Evolutionary conservation across 495 filamentous ascomycete genomes (phyloP), one percentile per base, ranked within the genome.

Genomic region (Haplographium delicatum): DNA sequence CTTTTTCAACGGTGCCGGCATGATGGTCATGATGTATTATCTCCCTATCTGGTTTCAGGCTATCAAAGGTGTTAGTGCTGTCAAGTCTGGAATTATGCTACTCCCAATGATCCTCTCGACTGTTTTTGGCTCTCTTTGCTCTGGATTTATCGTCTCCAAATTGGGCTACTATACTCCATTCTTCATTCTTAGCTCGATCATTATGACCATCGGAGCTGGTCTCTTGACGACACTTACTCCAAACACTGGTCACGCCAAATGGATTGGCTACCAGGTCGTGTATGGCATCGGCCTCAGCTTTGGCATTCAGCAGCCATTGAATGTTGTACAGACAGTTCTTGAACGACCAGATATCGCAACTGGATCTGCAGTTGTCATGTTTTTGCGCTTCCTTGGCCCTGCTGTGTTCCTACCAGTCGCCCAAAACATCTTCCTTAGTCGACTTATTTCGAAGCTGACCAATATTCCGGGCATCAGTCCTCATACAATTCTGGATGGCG

Each of bases 41-140:
- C 66, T 95, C 16, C 89, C 90, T 0, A 84, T 91, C 56, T 96
- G 85, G 84, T 94, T 96, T 73, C 90, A 96, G 60, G 80, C 87
- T 5, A 81, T 95, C 63, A 84, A 90, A 62, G 78, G 74, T 41
- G 79, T 77, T 0, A 70, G 71, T 0, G 84, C 89, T 10, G 76
- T 81, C 10, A 68, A 78, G 28, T 89, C 85, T 0, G 90, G 90
- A 18, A 84, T 94, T 62, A 79, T 80, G 65, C 87, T 82, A 53
- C 67, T 95, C 9, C 89, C 89, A 0, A 72, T 86, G 65, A 76
- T 95, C 16, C 71, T 91, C 16, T 61, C 66, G 2, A 64, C 82
- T 3, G 80, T 87, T 13, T 39, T 91, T 16, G 59, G 74, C 31
- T 80, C 80, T 2, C 71, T 94, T 11, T 18, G 81, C 1, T 65